phyloP scores from a whole-genome alignment of 2,329 filamentous ascomycete genomes.

The Alternaria rosae region DNA sequence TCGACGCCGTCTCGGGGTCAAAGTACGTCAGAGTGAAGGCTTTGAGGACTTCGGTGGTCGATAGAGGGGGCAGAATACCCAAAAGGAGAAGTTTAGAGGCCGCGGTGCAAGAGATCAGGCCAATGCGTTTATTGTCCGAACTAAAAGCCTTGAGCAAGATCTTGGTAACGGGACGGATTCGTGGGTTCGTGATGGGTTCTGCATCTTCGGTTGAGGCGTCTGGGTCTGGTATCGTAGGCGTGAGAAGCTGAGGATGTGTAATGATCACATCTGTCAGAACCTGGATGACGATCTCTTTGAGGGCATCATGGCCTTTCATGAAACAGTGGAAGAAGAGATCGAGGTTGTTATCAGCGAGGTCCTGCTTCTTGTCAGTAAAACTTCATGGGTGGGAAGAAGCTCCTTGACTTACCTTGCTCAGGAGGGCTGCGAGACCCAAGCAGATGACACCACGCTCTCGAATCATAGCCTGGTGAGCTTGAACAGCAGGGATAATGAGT shows the following conservation, averaged over 20 bases:
- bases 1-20: conserved; percentile 79
- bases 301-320: conserved; percentile 84
- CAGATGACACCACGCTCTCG: conserved; percentile 90
- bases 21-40: conserved; percentile 88
- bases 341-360: conserved; percentile 89
- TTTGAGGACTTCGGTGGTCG: conserved; percentile 75
- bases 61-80: conserved; percentile 65
- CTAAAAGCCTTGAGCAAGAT: conserved; percentile 80
- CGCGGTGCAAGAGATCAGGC: conserved; percentile 80
- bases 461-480: conserved; percentile 90
- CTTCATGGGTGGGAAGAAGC: neutral
- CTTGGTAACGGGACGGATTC: conserved; percentile 74
- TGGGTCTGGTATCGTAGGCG: conserved; percentile 57
- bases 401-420: conserved; percentile 72
- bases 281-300: conserved; percentile 89
- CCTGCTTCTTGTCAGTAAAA: conserved; percentile 52
- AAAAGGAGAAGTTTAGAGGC: conserved; percentile 87
- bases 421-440: conserved; percentile 86
- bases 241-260: conserved; percentile 81
- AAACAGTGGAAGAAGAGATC: conserved; percentile 96
- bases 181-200: conserved; percentile 39
- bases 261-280: conserved; percentile 93
- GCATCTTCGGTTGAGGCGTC: conserved; percentile 53
- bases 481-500: conserved; percentile 91
- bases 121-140: conserved; percentile 74